Evolutionary conservation across 2,329 filamentous ascomycete species (phyloP).

Genomic region (Aspergillus tamarii): DNA sequence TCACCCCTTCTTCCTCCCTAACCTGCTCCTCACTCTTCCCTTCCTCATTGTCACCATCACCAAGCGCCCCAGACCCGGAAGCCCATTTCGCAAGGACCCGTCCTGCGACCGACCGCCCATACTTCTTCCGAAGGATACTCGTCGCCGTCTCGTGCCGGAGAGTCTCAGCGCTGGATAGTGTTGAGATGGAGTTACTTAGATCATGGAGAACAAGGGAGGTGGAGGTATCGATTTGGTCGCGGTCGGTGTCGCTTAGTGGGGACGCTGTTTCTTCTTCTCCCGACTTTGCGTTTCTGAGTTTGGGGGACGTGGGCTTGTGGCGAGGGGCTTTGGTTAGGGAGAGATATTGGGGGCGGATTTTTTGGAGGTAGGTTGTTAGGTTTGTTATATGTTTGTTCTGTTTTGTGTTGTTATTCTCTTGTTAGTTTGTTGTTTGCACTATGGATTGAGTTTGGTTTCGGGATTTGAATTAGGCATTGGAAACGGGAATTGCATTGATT

Average conservation of each 20-base stretch:
- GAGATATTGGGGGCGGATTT: conserved; percentile 88
- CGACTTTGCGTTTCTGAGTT: conserved; percentile 22
- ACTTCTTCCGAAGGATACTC: conserved; percentile 73
- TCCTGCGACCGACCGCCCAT: conserved; percentile 56
- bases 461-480: too few species aligned
- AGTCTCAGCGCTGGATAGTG: conserved; percentile 79
- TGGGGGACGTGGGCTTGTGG: conserved; percentile 61
- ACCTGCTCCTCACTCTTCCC: conserved; percentile 69
- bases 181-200: conserved; percentile 78
- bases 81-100: conserved; percentile 65
- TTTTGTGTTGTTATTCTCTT: background rate
- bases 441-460: background rate
- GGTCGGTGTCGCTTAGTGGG: conserved; percentile 72
- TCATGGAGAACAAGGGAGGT: conserved; percentile 84
- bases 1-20: conserved; percentile 70
- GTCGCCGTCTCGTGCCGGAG: conserved; percentile 76
- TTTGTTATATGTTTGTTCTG: conserved; percentile 85
- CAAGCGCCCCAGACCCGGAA: conserved; percentile 39
- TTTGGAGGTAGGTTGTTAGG: conserved; percentile 76
- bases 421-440: conserved; percentile 1
- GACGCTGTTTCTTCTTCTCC: too few species aligned
- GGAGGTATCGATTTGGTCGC: conserved; percentile 84
- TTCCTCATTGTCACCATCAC: conserved; percentile 36
- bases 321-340: conserved; percentile 59
- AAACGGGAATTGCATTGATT: too few species aligned